Evolutionary conservation across 2,329 filamentous ascomycete species (phyloP).

Genomic region (Aotearoamyces nothofagi): DNA sequence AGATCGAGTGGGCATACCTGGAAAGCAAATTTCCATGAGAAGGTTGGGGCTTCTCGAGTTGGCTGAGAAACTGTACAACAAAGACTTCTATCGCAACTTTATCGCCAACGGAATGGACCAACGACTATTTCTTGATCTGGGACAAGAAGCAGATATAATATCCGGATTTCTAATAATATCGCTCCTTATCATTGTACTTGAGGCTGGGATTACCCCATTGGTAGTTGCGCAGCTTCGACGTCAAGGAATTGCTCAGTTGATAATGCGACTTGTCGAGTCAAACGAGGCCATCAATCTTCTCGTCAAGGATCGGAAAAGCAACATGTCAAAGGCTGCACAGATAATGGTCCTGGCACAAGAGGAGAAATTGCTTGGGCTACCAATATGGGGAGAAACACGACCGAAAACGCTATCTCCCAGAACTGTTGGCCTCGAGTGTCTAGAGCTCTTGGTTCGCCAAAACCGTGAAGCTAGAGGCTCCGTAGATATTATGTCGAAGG

Average conservation of each 20-base stretch:
- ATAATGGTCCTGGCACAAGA: conserved; percentile 39
- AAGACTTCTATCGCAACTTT: conserved; percentile 53
- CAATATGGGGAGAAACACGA: conserved; percentile 42
- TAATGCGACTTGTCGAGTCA: conserved; percentile 37
- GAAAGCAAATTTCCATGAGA: conserved; percentile 33
- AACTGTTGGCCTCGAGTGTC: conserved; percentile 44
- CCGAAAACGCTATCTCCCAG: conserved; percentile 43
- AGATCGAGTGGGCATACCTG: conserved; percentile 40
- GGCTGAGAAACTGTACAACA: conserved; percentile 41
- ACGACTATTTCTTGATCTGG: conserved; percentile 47
- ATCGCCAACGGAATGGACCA: conserved; percentile 59
- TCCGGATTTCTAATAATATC: conserved; percentile 49
- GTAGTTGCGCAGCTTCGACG: conserved; percentile 39
- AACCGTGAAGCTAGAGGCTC: conserved; percentile 31
- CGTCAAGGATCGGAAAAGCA: conserved; percentile 48
- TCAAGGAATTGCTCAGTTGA: conserved; percentile 36
- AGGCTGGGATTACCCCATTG: conserved; percentile 42
- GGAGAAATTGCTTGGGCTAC: conserved; percentile 31
- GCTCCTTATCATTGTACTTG: conserved; percentile 46
- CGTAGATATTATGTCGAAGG: conserved; percentile 30
- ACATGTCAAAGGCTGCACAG: conserved; percentile 52
- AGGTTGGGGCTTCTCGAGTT: conserved; percentile 45
- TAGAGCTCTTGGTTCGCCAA: conserved; percentile 41
- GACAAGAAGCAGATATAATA: conserved; percentile 41
- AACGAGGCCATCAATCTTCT: conserved; percentile 41